Percentiles rank a stretch among this genome's conserved stretches.
phyloP scores from a whole-genome alignment of 257 asterid genomes.

The Linaria vulgaris region DNA sequence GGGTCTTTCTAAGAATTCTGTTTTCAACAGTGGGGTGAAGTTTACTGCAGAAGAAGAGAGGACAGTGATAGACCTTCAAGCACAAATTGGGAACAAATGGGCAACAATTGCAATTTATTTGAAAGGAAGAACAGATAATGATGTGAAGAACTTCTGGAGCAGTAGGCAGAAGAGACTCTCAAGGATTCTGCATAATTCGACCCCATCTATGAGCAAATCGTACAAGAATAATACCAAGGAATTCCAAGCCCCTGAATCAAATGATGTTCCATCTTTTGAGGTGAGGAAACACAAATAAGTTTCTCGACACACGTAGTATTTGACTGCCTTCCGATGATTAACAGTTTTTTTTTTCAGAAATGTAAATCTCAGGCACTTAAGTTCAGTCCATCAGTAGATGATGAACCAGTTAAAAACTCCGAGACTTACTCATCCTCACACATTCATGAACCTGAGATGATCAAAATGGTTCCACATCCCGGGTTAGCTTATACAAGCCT shows the following conservation, averaged over 20 bases:
- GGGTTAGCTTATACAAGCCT: constrained; percentile 32
- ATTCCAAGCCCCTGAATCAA: constrained; percentile 18
- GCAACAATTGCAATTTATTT: constrained; percentile 72
- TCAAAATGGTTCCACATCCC: constrained; percentile 27
- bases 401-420: constrained; percentile 26
- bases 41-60: constrained; percentile 83
- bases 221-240: constrained; percentile 35
- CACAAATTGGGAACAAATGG: constrained; percentile 87
- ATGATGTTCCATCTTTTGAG: constrained; percentile 34
- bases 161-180: constrained; percentile 75
- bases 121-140: constrained; percentile 85
- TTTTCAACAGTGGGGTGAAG: constrained; percentile 63
- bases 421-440: constrained; percentile 38
- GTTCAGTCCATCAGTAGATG: constrained; percentile 31
- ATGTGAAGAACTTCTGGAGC: constrained; percentile 90
- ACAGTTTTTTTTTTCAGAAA: not conserved
- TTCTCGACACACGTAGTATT: not conserved
- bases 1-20: not conserved
- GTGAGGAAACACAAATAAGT: constrained; percentile 16
- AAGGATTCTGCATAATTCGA: constrained; percentile 45
- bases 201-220: constrained; percentile 42
- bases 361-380: constrained; percentile 33
- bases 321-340: too few species aligned
- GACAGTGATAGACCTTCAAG: constrained; percentile 71
- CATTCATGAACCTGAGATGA: constrained; percentile 14